Conservation (phyloP, 129 eudicot genomes). For the Helianthus annuus region DNA sequence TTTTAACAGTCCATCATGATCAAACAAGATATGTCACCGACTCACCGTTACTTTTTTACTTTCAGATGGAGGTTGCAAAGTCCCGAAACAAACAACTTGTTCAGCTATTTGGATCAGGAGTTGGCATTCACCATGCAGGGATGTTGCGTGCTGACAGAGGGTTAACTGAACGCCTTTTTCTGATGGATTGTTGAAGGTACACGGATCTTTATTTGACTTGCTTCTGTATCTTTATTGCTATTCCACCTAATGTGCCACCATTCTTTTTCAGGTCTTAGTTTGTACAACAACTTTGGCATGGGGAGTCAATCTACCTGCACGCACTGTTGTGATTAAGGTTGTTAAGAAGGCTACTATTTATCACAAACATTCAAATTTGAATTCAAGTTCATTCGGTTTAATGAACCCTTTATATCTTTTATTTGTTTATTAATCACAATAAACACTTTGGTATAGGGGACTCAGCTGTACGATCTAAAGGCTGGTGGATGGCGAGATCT, state of each 20-base stretch:
- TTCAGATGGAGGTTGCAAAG: constrained; percentile 88
- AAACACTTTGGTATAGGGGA: constrained; percentile 62
- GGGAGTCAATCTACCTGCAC: constrained; percentile 99
- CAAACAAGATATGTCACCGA: constrained; percentile 17
- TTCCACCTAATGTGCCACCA: constrained; percentile 11
- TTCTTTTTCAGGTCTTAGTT: constrained; percentile 82
- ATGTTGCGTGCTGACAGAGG: constrained; percentile 96
- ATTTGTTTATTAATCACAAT: constrained; percentile 22
- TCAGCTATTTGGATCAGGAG: constrained; percentile 77
- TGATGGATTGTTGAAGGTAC: constrained; percentile 77
- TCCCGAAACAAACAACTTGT: constrained; percentile 89
- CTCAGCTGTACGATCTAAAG: constrained; percentile 94
- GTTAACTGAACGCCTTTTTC: constrained; percentile 87
- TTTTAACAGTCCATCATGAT: constrained; percentile 8
- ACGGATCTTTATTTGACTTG: constrained; percentile 22
- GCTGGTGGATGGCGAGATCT: constrained; percentile 99
- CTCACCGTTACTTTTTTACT: constrained; percentile 21
- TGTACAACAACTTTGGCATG: constrained; percentile 99
- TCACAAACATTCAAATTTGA: constrained; percentile 5
- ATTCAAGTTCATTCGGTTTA: neutral
- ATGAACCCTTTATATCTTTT: neutral
- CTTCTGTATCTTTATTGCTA: constrained; percentile 22
- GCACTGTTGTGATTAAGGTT: constrained; percentile 96
- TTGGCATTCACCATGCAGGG: constrained; percentile 99
- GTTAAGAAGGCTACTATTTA: constrained; percentile 6